Conservation (phyloP, 148 eudicot species). For the Talinum fruticosum region DNA sequence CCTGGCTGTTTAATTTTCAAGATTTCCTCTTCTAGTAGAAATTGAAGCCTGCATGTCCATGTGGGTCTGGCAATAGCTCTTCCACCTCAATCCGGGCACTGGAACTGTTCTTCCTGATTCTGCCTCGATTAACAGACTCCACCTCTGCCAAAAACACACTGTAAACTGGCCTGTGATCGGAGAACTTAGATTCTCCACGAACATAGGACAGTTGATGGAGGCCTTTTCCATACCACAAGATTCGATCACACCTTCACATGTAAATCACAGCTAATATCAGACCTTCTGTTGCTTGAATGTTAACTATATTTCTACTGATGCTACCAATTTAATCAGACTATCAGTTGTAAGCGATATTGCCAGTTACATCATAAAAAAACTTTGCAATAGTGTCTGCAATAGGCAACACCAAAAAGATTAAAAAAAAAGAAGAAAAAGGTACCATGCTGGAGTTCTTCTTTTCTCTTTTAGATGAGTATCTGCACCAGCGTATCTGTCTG, state of each 20-base stretch:
- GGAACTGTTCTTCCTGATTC: constrained; percentile 62
- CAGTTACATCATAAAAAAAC: neutral
- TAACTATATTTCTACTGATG: neutral
- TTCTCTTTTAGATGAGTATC: constrained; percentile 60
- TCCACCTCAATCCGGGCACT: constrained; percentile 87
- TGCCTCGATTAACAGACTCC: constrained; percentile 54
- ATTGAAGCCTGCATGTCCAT: constrained; percentile 46
- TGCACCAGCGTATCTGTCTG: constrained; percentile 92
- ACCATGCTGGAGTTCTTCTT: constrained; percentile 98
- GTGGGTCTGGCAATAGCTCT: constrained; percentile 68
- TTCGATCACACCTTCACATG: constrained; percentile 88
- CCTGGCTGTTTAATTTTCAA: constrained; percentile 17
- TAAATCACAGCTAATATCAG: constrained; percentile 13
- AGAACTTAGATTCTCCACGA: constrained; percentile 95
- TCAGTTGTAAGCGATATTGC: neutral
- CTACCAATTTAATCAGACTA: neutral
- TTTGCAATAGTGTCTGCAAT: neutral
- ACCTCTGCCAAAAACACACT: constrained; percentile 80
- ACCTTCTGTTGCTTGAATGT: neutral
- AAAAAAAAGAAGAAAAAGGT: constrained; percentile 16
- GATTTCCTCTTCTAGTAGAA: constrained; percentile 30
- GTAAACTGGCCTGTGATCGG: constrained; percentile 95
- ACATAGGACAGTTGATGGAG: constrained; percentile 82
- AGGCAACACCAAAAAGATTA: neutral
- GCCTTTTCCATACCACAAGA: constrained; percentile 87